Base-by-base conservation (phyloP, 495 filamentous ascomycete genomes). In the Aspergillus mulundensis region DNA sequence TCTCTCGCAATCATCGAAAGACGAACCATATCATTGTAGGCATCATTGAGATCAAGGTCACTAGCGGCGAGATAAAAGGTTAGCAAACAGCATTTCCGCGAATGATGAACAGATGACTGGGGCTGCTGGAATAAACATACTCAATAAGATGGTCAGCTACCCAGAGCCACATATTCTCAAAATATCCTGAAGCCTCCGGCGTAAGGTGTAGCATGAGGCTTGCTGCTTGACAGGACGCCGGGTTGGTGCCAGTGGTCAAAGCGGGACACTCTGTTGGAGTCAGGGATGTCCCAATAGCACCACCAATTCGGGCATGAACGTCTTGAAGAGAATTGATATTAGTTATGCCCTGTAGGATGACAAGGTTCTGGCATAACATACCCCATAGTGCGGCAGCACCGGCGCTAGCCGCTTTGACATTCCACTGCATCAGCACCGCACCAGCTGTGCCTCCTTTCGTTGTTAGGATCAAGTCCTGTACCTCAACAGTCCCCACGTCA, bases 121-220 rank as follows among this genome's bases (percentile, higher is more conserved):
- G n/a, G n/a, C n/a, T n/a, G n/a, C n/a, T n/a, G n/a, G n/a, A 23
- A 23, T 24, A 6, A 7, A 20, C 47, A 1, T 23, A 50, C 47
- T 83, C 78, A 0, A 84, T 70, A 47, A 73, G 70, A 54, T 83
- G 81, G 61, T 83, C 81, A 0, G 80, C 79, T n/a, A 78, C 81
- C 82, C 81, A 85, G 18, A 76, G 77, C 81, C 83, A 85, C 63
- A 85, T 74, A 56, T 81, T 79, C 54, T 85, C 83, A 44, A 84
- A 69, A 51, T 85, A 86, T 7, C 71, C 75, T 2, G 77, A 81
- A 1, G 77, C 73, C 8, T 65, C 71, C 5, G 63, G 39, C 5
- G 78, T 78, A 1, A 86, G 58, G 48, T 85, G 81, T 39, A 85
- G 63, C 7, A 84, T 63, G 46, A 75, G 66, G 54, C 75, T 81